Conservation (phyloP, 192 early-diverging fungal genomes). For the Allomyces javanicus region DNA sequence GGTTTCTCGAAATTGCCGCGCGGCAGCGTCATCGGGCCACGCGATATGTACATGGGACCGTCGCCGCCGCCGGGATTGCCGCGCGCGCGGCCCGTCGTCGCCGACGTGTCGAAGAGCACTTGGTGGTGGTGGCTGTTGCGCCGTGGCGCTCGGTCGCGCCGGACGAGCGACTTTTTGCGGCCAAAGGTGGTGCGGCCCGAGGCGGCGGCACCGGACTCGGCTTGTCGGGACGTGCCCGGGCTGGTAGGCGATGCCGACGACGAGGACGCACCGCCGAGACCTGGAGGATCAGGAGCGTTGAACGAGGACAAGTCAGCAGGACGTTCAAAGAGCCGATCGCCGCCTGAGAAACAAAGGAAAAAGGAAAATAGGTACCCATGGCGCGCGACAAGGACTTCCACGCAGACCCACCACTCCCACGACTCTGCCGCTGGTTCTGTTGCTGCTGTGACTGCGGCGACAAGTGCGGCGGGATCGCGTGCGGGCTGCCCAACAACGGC, state of each 20-base stretch:
- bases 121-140: too few relatives aligned
- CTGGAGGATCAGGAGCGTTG: not conserved
- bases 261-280: too few relatives aligned
- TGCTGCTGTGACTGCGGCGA: not conserved
- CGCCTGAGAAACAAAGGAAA: not conserved
- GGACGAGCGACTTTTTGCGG: not conserved
- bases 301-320: not conserved
- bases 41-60: not conserved
- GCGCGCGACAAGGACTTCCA: not conserved
- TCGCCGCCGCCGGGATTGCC: not conserved
- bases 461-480: not conserved
- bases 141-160: not conserved
- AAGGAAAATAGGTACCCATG: not conserved
- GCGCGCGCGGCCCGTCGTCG: not conserved
- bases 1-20: not conserved
- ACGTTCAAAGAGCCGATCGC: not conserved
- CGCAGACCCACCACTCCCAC: too few relatives aligned
- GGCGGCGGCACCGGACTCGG: not conserved
- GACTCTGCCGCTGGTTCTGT: not conserved
- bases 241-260: not conserved
- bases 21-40: not conserved
- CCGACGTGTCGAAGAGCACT: too few relatives aligned
- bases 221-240: not conserved
- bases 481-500: too few relatives aligned
- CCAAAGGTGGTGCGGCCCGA: not conserved